A percentile compares a stretch with the other conserved stretches of the same genome.
These are phyloP conservation scores for Microsporum canis DNA, from an alignment of 2,329 filamentous ascomycete species.

Conservation along the genomic window DNA sequence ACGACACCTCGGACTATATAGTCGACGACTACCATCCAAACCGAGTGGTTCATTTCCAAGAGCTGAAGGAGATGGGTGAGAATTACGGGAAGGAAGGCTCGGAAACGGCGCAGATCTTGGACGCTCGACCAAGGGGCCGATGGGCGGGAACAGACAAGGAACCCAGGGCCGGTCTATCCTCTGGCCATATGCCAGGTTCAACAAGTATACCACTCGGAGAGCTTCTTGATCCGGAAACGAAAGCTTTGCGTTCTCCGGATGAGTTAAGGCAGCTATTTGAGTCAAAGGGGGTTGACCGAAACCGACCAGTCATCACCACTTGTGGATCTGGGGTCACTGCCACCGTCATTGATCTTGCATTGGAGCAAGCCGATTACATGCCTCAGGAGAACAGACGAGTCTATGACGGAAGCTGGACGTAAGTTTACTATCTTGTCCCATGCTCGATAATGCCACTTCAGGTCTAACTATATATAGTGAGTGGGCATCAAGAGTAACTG, in stretches of 20 bases:
- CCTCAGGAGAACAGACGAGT: constrained; percentile 56
- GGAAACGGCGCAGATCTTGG: constrained; percentile 75
- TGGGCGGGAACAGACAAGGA: constrained; percentile 78
- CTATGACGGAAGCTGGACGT: constrained; percentile 98
- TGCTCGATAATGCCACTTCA: constrained; percentile 10
- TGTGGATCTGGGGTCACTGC: constrained; percentile 95
- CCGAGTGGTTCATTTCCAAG: constrained; percentile 69
- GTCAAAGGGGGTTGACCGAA: constrained; percentile 65
- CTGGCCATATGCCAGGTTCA: constrained; percentile 83
- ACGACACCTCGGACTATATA: constrained; percentile 35
- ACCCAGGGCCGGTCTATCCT: constrained; percentile 72
- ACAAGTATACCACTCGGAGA: constrained; percentile 70
- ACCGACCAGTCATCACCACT: constrained; percentile 70
- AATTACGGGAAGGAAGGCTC: constrained; percentile 72
- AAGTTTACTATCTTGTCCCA: constrained; percentile 35
- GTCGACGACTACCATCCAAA: constrained; percentile 47
- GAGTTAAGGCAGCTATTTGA: constrained; percentile 66
- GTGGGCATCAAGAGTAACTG: constrained; percentile 41
- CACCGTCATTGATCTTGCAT: constrained; percentile 75
- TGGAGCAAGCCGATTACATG: constrained; percentile 67
- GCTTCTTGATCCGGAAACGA: constrained; percentile 71
- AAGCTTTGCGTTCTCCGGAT: constrained; percentile 61
- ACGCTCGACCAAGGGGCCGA: constrained; percentile 68
- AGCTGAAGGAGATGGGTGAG: constrained; percentile 64
- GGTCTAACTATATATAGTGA: constrained; percentile 26